Conservation (phyloP, 2,329 filamentous ascomycete genomes). For the Venturia pyrina region DNA sequence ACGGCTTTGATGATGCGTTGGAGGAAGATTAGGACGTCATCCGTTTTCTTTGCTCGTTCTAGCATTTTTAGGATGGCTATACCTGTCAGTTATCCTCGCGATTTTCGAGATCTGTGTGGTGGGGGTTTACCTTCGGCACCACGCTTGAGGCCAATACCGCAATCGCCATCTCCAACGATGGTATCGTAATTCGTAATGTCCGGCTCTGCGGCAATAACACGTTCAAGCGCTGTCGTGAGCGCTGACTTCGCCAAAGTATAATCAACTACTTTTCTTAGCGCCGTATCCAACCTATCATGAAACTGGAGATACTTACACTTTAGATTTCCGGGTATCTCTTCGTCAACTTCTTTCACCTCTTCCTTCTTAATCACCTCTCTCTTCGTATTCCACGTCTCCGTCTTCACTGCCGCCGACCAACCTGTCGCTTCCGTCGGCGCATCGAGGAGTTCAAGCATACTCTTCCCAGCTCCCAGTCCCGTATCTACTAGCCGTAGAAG, state of each 20-base stretch:
- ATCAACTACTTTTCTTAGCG: slow-evolving; percentile 37
- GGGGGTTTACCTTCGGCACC: slow-evolving; percentile 55
- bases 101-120: not conserved
- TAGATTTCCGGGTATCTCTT: slow-evolving; percentile 43
- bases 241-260: slow-evolving; percentile 39
- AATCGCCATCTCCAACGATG: slow-evolving; percentile 83
- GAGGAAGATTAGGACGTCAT: slow-evolving; percentile 51
- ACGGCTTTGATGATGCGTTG: slow-evolving; percentile 52
- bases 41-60: slow-evolving; percentile 32
- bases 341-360: slow-evolving; percentile 28
- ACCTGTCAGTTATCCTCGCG: not conserved
- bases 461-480: slow-evolving; percentile 44
- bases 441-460: slow-evolving; percentile 59
- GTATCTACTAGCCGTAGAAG: slow-evolving; percentile 54
- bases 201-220: slow-evolving; percentile 54
- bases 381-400: slow-evolving; percentile 47
- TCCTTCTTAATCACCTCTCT: slow-evolving; percentile 32
- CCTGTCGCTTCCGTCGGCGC: slow-evolving; percentile 57
- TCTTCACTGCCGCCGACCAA: slow-evolving; percentile 52
- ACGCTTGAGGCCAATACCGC: slow-evolving; percentile 74
- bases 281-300: not conserved
- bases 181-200: slow-evolving; percentile 62
- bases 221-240: slow-evolving; percentile 47
- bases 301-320: slow-evolving; percentile 30
- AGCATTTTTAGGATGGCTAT: slow-evolving; percentile 34